A percentile compares a stretch with the other conserved stretches of the same genome.
These are phyloP conservation scores for Mycosphaerella sp. DNA, from an alignment of 2,329 filamentous ascomycete genomes.

Conservation along the genomic window DNA sequence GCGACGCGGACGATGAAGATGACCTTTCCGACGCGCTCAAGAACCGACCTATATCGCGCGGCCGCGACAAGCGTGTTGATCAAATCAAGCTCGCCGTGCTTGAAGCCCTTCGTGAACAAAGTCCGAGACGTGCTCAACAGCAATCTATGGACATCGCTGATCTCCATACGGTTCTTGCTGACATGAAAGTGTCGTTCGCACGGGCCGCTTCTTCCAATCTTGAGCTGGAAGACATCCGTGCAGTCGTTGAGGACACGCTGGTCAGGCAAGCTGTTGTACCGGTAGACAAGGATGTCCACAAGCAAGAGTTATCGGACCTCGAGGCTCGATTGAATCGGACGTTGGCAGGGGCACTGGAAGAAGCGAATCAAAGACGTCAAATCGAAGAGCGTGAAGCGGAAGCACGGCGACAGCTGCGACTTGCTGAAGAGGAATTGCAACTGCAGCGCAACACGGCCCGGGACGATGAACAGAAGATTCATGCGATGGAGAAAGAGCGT, in stretches of 20 bases:
- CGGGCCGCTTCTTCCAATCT: constrained; percentile 41
- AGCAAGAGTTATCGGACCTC: constrained; percentile 17
- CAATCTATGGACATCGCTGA: constrained; percentile 33
- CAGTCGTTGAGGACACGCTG: constrained; percentile 34
- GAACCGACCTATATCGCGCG: constrained; percentile 68
- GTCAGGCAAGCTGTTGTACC: constrained; percentile 28
- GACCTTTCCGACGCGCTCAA: constrained; percentile 55
- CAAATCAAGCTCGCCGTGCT: constrained; percentile 60
- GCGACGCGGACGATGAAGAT: constrained; percentile 88
- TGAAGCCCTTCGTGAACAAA: constrained; percentile 53
- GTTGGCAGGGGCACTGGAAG: constrained; percentile 35
- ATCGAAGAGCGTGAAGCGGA: constrained; percentile 43
- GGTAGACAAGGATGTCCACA: constrained; percentile 24
- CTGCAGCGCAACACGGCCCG: constrained; percentile 39
- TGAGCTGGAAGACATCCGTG: constrained; percentile 41
- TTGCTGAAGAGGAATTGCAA: constrained; percentile 46
- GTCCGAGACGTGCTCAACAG: constrained; percentile 23
- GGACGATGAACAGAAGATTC: constrained; percentile 41
- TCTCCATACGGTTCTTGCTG: constrained; percentile 44
- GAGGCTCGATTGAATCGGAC: constrained; percentile 28
- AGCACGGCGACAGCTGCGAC: constrained; percentile 40
- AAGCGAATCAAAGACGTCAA: constrained; percentile 35
- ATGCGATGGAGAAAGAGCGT: constrained; percentile 40
- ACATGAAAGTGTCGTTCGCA: constrained; percentile 45
- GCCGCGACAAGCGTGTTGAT: constrained; percentile 71